A percentile compares a stretch with the other conserved stretches of the same genome.
Conservation (phyloP, 768 basidiomycete genomes). For the Suillus placidus region DNA sequence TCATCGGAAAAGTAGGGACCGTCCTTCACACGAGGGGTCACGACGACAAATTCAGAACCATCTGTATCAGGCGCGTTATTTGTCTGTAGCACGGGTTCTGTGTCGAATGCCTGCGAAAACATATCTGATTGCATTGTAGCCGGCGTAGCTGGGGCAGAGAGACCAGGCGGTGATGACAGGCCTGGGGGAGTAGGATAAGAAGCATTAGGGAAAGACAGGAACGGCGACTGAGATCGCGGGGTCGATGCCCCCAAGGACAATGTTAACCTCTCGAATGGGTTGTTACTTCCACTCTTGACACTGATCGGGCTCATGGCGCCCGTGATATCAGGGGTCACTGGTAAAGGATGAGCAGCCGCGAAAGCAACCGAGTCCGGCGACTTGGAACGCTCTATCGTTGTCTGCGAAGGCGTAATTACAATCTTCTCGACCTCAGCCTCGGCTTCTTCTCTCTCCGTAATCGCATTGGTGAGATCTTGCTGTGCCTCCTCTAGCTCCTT, state of each 20-base stretch:
- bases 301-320: slow-evolving; percentile 49
- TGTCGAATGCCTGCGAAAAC: slow-evolving; percentile 38
- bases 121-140: slow-evolving; percentile 44
- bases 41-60: slow-evolving; percentile 21
- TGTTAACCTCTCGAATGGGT: slow-evolving; percentile 83
- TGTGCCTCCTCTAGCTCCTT: slow-evolving; percentile 73
- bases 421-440: slow-evolving; percentile 52
- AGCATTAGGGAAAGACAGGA: slow-evolving; percentile 50
- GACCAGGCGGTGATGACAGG: slow-evolving; percentile 17
- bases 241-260: slow-evolving; percentile 44
- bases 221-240: slow-evolving; percentile 61
- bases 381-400: slow-evolving; percentile 33
- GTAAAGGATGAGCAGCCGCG: slow-evolving; percentile 75
- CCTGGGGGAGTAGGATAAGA: slow-evolving; percentile 41
- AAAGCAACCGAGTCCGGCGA: slow-evolving; percentile 54
- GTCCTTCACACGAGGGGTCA: slow-evolving; percentile 23
- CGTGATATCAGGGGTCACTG: slow-evolving; percentile 64
- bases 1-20: slow-evolving; percentile 19
- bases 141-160: slow-evolving; percentile 11
- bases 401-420: slow-evolving; percentile 9
- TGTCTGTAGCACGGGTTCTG: slow-evolving; percentile 13
- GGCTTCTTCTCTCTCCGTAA: slow-evolving; percentile 56
- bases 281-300: slow-evolving; percentile 82
- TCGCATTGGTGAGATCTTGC: slow-evolving; percentile 52
- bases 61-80: slow-evolving; percentile 27